Base-by-base conservation (phyloP, 2,329 filamentous ascomycete species). In the Septoria petroselini region DNA sequence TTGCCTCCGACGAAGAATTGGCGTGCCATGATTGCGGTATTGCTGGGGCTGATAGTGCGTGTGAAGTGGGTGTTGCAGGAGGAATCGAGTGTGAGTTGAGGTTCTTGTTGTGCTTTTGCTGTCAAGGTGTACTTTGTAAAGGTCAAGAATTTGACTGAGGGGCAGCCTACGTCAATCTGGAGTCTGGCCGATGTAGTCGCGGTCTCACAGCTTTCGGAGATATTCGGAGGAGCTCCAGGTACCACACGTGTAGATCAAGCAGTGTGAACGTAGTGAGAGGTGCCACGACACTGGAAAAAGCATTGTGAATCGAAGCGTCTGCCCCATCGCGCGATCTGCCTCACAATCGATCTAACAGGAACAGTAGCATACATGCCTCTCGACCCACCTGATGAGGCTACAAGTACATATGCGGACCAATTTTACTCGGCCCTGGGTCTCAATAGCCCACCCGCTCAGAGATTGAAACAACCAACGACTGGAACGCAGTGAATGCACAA, bases 1-100 rank as follows among this genome's bases (percentile, higher is more conserved):
- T 98, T 98, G 50, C 64, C 63, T 57, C 66, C 66, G 55, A 71
- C 68, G 61, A 71, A 71, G 66, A 71, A 71, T 67, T 70, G 68
- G 55, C 68, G 68, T 56, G 62, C 61, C 68, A 71, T 71, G 57
- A 53, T 65, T 63, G 62, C 60, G 60, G 60, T 62, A 29, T 37
- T 50, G n/a, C 17, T 35, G 11, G 11, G 14, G 30, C 12, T 21
- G 44, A 38, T 34, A 14, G 15, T 29, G 34, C 33, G 29, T 27
- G 11, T 46, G 33, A 19, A 23, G 21, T 23, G 5, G 21, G 8
- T 18, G 12, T 9, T 27, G 15, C 19, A 5, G 33, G 25, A 27
- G 23, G 5, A 9, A 27, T 27, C 23, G 9, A 27, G 23, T 27
- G 23, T 27, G 23, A 27, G 23, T 27, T 27, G 23, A 5, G 5